Conservation (phyloP, 495 filamentous ascomycete genomes). For the Neurospora sp. region DNA sequence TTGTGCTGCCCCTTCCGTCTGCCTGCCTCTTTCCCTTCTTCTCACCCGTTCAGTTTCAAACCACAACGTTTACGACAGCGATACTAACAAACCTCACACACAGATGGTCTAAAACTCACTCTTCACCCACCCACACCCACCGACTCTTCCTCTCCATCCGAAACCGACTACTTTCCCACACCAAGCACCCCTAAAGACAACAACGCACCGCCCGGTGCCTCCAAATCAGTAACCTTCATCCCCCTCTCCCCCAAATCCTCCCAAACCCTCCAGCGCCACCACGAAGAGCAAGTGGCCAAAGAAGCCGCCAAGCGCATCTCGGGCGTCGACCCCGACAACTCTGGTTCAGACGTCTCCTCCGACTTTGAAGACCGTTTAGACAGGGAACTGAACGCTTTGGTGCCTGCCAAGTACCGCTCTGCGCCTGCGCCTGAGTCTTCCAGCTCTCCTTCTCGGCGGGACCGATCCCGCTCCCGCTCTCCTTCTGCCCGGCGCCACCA, state of each 20-base stretch:
- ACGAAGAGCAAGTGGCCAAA: slow-evolving; percentile 11
- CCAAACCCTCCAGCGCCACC: slow-evolving; percentile 28
- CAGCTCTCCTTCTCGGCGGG: slow-evolving; percentile 6
- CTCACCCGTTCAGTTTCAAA: background rate
- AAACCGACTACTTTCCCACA: background rate
- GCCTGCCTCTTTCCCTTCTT: background rate
- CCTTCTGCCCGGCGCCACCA: slow-evolving; percentile 11
- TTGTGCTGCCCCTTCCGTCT: background rate
- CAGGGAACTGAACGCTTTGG: slow-evolving; percentile 4
- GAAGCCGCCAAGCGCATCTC: slow-evolving; percentile 7
- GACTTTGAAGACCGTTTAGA: slow-evolving; percentile 1
- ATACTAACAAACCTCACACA: slow-evolving; percentile 1
- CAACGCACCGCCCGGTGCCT: background rate
- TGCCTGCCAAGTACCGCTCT: slow-evolving; percentile 25
- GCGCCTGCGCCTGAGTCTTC: slow-evolving; percentile 14
- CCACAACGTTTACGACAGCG: background rate
- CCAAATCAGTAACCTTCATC: slow-evolving; percentile 34
- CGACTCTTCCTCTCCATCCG: background rate
- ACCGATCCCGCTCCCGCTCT: slow-evolving; percentile 9
- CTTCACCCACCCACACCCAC: background rate
- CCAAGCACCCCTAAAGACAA: slow-evolving; percentile 1
- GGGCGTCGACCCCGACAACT: slow-evolving; percentile 1
- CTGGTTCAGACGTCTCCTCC: slow-evolving; percentile 1
- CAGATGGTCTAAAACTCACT: slow-evolving; percentile 30
- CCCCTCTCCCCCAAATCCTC: slow-evolving; percentile 34